Percentiles rank a stretch among this genome's conserved stretches.
These are phyloP conservation scores for Delitschia confertaspora DNA, from an alignment of 495 filamentous ascomycete genomes.

Conservation along the genomic window DNA sequence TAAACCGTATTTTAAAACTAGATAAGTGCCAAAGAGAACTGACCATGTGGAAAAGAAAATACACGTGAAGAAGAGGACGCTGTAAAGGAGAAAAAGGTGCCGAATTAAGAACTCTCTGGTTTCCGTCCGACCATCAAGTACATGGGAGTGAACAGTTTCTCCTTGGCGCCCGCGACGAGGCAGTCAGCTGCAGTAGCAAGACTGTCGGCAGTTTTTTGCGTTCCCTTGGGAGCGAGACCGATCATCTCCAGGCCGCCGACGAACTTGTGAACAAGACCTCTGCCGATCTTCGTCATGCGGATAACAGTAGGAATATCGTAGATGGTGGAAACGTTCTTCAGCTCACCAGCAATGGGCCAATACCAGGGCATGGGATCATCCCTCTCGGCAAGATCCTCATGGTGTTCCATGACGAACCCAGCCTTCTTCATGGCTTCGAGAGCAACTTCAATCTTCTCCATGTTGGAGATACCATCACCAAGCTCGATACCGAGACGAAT, in stretches of 20 bases:
- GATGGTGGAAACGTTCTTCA: constrained; percentile 70
- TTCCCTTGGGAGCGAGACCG: constrained; percentile 68
- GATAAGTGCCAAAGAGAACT: no score
- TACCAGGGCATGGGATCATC: constrained; percentile 81
- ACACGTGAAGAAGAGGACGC: neutral
- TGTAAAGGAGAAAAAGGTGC: constrained; percentile 5
- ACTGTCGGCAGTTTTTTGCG: constrained; percentile 91
- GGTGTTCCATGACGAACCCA: constrained; percentile 74
- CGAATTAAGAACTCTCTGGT: constrained; percentile 37
- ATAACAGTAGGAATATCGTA: constrained; percentile 78
- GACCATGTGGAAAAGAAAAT: neutral
- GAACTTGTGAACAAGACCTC: constrained; percentile 66
- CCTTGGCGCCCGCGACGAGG: constrained; percentile 79
- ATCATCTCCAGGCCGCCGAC: constrained; percentile 69
- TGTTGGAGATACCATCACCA: constrained; percentile 96
- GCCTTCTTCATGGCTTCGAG: constrained; percentile 77
- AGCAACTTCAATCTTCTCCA: constrained; percentile 84
- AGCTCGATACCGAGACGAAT: constrained; percentile 94
- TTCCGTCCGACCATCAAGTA: constrained; percentile 97
- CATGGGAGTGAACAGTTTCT: constrained; percentile 97
- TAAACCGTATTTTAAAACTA: no score
- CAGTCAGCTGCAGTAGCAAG: constrained; percentile 76
- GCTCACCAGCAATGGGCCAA: constrained; percentile 77
- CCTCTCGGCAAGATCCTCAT: constrained; percentile 86
- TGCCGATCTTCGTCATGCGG: constrained; percentile 83